A percentile compares a stretch with the other conserved stretches of the same genome.
These are phyloP conservation scores for Asclepias syriaca DNA, from an alignment of 257 asterid genomes.

Conservation along the genomic window DNA sequence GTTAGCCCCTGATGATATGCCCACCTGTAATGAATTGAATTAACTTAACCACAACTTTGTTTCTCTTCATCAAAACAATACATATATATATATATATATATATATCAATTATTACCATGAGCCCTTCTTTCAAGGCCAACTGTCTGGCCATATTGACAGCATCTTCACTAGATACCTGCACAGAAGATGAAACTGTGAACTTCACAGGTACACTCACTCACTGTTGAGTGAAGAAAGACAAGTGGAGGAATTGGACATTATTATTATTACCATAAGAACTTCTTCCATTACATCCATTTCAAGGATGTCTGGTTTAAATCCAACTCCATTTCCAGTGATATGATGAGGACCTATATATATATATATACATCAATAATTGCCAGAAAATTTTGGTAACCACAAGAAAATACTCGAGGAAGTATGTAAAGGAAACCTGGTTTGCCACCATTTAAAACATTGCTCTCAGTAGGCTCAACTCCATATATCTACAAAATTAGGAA, in stretches of 20 bases:
- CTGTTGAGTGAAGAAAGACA: no score
- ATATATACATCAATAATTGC: not conserved
- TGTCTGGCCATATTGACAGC: slow-evolving; percentile 86
- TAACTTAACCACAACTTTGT: slow-evolving; percentile 1
- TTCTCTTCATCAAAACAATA: no score
- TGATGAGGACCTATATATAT: slow-evolving; percentile 80
- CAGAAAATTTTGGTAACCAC: no score
- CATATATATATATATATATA: no score
- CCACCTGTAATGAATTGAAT: slow-evolving; percentile 43
- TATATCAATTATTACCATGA: slow-evolving; percentile 37
- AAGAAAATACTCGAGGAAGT: no score
- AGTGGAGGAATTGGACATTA: not conserved
- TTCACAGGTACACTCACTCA: no score
- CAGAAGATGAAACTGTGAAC: not conserved
- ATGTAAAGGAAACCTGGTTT: slow-evolving; percentile 58
- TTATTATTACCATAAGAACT: slow-evolving; percentile 70
- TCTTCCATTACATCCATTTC: slow-evolving; percentile 98
- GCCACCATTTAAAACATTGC: slow-evolving; percentile 88
- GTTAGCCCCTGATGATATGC: slow-evolving; percentile 97
- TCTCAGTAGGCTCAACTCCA: slow-evolving; percentile 90
- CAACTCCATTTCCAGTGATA: slow-evolving; percentile 99
- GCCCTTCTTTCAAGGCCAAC: slow-evolving; percentile 89
- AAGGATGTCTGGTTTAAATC: slow-evolving; percentile 92
- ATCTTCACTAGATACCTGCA: slow-evolving; percentile 92
- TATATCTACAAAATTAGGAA: slow-evolving; percentile 43